Percentiles rank a stretch among this genome's conserved stretches.
These are phyloP conservation scores for Plasmopara halstedii DNA, from an alignment of 352 stramenopile genomes.

Conservation along the genomic window DNA sequence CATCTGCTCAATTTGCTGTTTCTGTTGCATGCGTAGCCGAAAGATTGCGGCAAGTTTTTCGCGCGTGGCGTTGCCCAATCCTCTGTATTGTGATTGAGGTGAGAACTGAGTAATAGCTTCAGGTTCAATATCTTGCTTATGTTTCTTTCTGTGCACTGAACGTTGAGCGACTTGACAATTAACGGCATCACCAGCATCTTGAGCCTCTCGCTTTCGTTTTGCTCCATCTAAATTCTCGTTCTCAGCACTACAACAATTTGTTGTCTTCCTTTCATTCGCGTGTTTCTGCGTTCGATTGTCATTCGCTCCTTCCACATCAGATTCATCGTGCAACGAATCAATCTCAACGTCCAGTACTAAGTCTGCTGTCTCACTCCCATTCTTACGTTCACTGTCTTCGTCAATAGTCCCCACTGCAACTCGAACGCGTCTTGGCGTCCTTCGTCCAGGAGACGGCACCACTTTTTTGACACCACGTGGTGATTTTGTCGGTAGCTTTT, in stretches of 20 bases:
- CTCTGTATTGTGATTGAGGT: not conserved
- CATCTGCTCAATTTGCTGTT: conserved; percentile 30
- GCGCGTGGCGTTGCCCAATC: conserved; percentile 22
- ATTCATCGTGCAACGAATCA: conserved; percentile 9
- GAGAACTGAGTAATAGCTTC: conserved; percentile 2
- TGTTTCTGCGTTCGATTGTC: not conserved
- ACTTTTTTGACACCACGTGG: conserved; percentile 10
- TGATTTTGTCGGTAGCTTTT: conserved; percentile 6
- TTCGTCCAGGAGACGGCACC: conserved; percentile 2
- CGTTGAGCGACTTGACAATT: not conserved
- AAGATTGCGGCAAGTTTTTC: conserved; percentile 64
- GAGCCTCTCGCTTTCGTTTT: conserved; percentile 15
- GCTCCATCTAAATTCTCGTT: conserved; percentile 3
- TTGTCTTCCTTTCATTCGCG: conserved; percentile 5
- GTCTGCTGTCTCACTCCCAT: conserved; percentile 32
- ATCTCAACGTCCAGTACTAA: conserved; percentile 56
- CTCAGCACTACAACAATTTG: not conserved
- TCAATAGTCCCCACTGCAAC: conserved; percentile 43
- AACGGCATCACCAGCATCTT: conserved; percentile 1
- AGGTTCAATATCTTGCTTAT: conserved; percentile 1
- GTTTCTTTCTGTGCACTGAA: conserved; percentile 10
- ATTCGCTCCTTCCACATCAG: conserved; percentile 5
- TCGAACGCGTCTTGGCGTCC: conserved; percentile 23
- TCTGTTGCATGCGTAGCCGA: conserved; percentile 41
- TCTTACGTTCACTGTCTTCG: conserved; percentile 40